These are phyloP conservation scores for Dichotomopilus funicola DNA, from an alignment of 2,329 filamentous ascomycete species.

Conservation along the genomic window DNA sequence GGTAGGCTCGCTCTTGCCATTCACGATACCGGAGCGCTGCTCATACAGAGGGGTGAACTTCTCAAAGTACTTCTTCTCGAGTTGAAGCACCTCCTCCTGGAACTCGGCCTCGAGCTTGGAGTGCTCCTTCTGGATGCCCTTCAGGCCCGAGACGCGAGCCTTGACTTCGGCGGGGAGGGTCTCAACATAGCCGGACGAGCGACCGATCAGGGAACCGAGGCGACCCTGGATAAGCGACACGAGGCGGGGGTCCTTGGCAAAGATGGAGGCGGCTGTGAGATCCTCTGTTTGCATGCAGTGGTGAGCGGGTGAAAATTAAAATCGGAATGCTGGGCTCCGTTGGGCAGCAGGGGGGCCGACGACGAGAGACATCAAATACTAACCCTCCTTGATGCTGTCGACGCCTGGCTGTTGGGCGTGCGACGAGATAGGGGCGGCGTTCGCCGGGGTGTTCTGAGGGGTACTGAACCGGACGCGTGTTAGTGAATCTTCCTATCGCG, in stretches of 20 bases:
- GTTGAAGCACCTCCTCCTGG: constrained; percentile 93
- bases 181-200: constrained; percentile 96
- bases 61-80: constrained; percentile 99
- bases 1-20: constrained; percentile 77
- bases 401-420: constrained; percentile 94
- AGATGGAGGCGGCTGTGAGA: constrained; percentile 81
- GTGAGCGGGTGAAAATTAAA: constrained; percentile 10
- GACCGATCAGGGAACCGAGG: constrained; percentile 85
- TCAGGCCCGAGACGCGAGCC: constrained; percentile 87
- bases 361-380: constrained; percentile 29
- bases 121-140: constrained; percentile 98
- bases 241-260: constrained; percentile 90
- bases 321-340: background rate
- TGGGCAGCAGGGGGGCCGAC: constrained; percentile 17
- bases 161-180: constrained; percentile 84
- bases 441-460: constrained; percentile 95
- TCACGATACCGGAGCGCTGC: constrained; percentile 89
- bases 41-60: constrained; percentile 97
- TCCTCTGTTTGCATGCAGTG: constrained; percentile 64
- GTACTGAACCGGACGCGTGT: constrained; percentile 53
- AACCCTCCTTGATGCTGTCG: constrained; percentile 95
- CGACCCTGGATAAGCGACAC: constrained; percentile 98
- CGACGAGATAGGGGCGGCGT: constrained; percentile 93
- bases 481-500: constrained; percentile 13
- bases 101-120: constrained; percentile 97